These are phyloP conservation scores for Rhodotorula sp. DNA, from an alignment of 1,284 basidiomycete genomes.

Conservation along the genomic window DNA sequence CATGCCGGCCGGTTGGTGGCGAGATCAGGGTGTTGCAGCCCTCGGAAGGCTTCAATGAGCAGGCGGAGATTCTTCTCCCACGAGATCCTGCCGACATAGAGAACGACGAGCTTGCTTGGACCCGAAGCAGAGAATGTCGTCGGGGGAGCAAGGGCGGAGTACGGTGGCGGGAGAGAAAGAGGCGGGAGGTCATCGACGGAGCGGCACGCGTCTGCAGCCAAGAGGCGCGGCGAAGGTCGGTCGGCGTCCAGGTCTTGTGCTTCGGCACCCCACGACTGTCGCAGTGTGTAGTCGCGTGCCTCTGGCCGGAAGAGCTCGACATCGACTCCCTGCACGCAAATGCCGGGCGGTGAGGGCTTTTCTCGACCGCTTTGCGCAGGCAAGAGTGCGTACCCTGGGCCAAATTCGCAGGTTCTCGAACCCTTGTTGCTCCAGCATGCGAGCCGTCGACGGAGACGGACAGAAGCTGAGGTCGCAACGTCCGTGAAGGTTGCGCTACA, in stretches of 20 bases:
- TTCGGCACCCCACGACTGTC: slow-evolving; percentile 54
- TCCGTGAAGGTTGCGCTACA: slow-evolving; percentile 28
- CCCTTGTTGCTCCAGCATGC: slow-evolving; percentile 54
- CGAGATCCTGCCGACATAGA: slow-evolving; percentile 53
- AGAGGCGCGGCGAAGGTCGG: slow-evolving; percentile 19
- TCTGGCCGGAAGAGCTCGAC: slow-evolving; percentile 52
- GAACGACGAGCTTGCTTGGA: slow-evolving; percentile 47
- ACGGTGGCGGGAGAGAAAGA: slow-evolving; percentile 42
- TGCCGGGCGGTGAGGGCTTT: too few relatives aligned
- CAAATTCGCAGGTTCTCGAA: slow-evolving; percentile 57
- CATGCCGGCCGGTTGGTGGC: slow-evolving; percentile 37
- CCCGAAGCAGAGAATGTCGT: slow-evolving; percentile 30
- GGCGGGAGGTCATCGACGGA: slow-evolving; percentile 42
- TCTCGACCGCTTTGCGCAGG: too few relatives aligned
- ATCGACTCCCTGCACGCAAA: slow-evolving; percentile 50
- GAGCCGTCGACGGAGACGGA: slow-evolving; percentile 56
- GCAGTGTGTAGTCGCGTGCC: slow-evolving; percentile 52
- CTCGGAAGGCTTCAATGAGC: slow-evolving; percentile 55
- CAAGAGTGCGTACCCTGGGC: slow-evolving; percentile 49
- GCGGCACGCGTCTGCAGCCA: slow-evolving; percentile 43
- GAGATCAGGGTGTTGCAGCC: slow-evolving; percentile 39
- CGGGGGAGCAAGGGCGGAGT: slow-evolving; percentile 42
- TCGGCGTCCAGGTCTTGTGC: slow-evolving; percentile 11
- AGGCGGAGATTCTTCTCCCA: slow-evolving; percentile 63
- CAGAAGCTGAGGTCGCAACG: slow-evolving; percentile 56